These are phyloP conservation scores for Leccinum pellstonianum DNA, from an alignment of 768 basidiomycete genomes.

Conservation along the genomic window DNA sequence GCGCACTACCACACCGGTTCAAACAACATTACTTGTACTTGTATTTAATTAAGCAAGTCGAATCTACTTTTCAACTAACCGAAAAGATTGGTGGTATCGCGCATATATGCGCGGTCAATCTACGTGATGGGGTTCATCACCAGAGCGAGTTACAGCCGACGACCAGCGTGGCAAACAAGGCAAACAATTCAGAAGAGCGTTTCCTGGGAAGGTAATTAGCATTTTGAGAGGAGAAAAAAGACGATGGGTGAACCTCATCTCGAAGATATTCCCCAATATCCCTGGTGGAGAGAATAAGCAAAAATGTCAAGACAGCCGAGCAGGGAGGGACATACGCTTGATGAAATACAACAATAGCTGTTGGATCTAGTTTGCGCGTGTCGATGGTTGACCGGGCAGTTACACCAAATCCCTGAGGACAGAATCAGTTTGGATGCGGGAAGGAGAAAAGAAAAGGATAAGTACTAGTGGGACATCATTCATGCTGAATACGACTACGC, in stretches of 20 bases:
- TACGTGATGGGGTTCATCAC: slow-evolving; percentile 15
- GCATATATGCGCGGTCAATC: slow-evolving; percentile 1
- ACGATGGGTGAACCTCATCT: slow-evolving; percentile 68
- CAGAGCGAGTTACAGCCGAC: slow-evolving; percentile 14
- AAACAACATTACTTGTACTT: slow-evolving; percentile 5
- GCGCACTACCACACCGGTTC: background rate
- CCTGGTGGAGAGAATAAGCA: slow-evolving; percentile 39
- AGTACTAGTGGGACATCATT: slow-evolving; percentile 86
- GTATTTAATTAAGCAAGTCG: slow-evolving; percentile 8
- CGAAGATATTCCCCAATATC: slow-evolving; percentile 98
- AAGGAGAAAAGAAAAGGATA: background rate
- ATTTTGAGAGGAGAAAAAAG: slow-evolving; percentile 1
- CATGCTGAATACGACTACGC: slow-evolving; percentile 97
- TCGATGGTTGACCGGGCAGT: slow-evolving; percentile 95
- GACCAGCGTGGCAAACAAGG: slow-evolving; percentile 1
- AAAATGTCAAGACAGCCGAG: background rate
- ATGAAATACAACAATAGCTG: slow-evolving; percentile 96
- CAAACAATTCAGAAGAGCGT: slow-evolving; percentile 60
- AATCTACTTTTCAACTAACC: slow-evolving; percentile 32
- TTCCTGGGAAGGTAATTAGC: slow-evolving; percentile 47
- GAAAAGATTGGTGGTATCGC: slow-evolving; percentile 9
- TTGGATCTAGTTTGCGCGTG: slow-evolving; percentile 95
- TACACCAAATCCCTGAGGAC: slow-evolving; percentile 87
- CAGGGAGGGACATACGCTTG: slow-evolving; percentile 64
- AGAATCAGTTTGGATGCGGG: slow-evolving; percentile 7